Evolutionary conservation across 495 filamentous ascomycete genomes (phyloP), one percentile per base, ranked within the genome.

Genomic region (Glarea lozoyensis): DNA sequence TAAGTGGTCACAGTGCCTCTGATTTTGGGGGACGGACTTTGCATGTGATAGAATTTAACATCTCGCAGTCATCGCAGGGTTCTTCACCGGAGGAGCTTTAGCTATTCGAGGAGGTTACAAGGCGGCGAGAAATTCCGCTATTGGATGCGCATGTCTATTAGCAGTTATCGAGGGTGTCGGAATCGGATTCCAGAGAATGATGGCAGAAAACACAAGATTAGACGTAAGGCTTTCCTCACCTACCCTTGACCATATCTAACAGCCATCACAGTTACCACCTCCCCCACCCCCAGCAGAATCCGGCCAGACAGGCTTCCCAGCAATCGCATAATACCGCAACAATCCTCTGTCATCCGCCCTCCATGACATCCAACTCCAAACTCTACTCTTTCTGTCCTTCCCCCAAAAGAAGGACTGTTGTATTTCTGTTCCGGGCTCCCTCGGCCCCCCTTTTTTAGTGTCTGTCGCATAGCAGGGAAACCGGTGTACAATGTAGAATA

Each of bases 111-210:
- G 92, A 56, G 93, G 92, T 37, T 73, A 79, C 51, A 86, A 82
- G 64, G 86, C 90, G 25, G 84, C 87, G 15, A 71, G 92, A 48
- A 97, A 97, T 66, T 86, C 85, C 25, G 92, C 93, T 30, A 97
- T 98, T 45, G 87, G 88, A 55, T 96, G 92, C 60, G 92, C 87
- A 31, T 84, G 93, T 42, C 72, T 98, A 57, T 73, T 98, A 13
- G 92, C 83, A 9, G 90, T 98, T 33, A 97, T 98, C 48, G 92
- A 98, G 64, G 92, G 92, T 49, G 92, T 96, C 31, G 90, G 93
- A 49, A 97, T 98, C 56, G 92, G 86, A 11, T 88, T 97, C 70
- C 86, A 94, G 64, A 80, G 88, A 56, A 89, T 96, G 83, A 84
- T 96, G 74, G 89, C 93, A 4, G 84, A 89, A 31, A 82, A 84